phyloP scores from a whole-genome alignment of 176 grass and related monocot genomes.

The Carex pumila region DNA sequence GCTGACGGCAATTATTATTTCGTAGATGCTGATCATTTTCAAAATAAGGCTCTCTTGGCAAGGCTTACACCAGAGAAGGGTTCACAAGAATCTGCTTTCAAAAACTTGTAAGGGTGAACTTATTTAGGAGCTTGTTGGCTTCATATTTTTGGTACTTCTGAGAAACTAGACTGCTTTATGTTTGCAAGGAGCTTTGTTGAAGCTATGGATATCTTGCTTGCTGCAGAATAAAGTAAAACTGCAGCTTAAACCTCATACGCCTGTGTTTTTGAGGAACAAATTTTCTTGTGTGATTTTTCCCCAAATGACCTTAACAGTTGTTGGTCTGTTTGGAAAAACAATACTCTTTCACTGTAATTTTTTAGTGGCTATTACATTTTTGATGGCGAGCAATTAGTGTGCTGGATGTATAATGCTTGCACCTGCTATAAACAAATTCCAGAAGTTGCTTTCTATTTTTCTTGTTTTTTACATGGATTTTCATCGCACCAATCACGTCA shows the following conservation, averaged over 20 bases:
- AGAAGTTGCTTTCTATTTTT: not conserved
- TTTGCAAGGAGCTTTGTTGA: not conserved
- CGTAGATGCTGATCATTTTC: constrained; percentile 66
- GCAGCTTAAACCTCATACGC: not conserved
- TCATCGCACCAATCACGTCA: not conserved
- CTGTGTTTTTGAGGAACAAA: not conserved
- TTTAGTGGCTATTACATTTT: not conserved
- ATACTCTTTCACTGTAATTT: not conserved
- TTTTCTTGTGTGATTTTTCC: not conserved
- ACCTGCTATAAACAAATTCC: no score
- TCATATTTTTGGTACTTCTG: not conserved
- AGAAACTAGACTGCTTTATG: not conserved
- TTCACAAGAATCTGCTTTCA: constrained; percentile 66
- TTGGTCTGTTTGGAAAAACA: not conserved
- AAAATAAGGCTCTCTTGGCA: constrained; percentile 80
- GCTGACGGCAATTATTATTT: constrained; percentile 70
- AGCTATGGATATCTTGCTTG: not conserved
- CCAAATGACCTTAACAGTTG: not conserved
- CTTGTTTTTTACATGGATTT: not conserved
- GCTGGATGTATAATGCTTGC: not conserved
- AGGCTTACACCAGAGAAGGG: constrained; percentile 72
- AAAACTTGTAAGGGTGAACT: constrained; percentile 55
- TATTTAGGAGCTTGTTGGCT: not conserved
- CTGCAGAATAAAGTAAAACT: not conserved
- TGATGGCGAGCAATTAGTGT: not conserved